Conservation (phyloP, 2,329 filamentous ascomycete genomes). For the Botrytis fabae region DNA sequence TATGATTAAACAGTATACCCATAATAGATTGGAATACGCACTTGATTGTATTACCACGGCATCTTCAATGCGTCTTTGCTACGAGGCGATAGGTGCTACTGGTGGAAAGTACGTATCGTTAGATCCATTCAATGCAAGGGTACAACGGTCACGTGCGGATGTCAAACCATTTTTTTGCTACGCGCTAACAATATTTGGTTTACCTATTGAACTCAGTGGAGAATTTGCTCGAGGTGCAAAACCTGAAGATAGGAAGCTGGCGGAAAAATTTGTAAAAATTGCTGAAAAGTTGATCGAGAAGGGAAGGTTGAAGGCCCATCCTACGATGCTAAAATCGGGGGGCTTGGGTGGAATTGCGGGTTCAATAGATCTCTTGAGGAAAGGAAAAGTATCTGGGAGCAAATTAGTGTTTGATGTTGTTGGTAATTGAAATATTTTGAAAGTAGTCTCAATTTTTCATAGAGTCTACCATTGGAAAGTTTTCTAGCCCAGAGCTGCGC, state of each 20-base stretch:
- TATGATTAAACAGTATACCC: conserved; percentile 44
- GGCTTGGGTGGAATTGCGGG: background rate
- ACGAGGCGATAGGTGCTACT: conserved; percentile 42
- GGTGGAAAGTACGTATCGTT: conserved; percentile 38
- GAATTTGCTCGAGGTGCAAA: conserved; percentile 18
- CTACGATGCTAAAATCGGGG: conserved; percentile 3
- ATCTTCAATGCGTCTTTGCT: conserved; percentile 42
- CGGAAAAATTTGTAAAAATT: conserved; percentile 10
- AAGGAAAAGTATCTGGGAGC: conserved; percentile 11
- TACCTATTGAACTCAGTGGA: conserved; percentile 11
- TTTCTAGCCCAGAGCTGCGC: background rate
- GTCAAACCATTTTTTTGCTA: conserved; percentile 10
- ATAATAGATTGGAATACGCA: conserved; percentile 42
- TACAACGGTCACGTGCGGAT: conserved; percentile 11
- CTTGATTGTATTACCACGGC: conserved; percentile 45
- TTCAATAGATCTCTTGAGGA: conserved; percentile 16
- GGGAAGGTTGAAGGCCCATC: conserved; percentile 11
- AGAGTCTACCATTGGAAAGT: background rate
- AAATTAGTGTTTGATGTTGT: conserved; percentile 7
- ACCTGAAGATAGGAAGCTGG: conserved; percentile 16
- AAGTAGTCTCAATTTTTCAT: background rate
- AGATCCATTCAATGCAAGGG: conserved; percentile 23
- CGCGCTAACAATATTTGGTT: conserved; percentile 11
- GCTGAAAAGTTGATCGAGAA: conserved; percentile 9
- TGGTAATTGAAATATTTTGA: background rate